Percentiles rank a stretch among this genome's conserved stretches.
Evolutionary conservation across 768 basidiomycete species (phyloP).

Genomic region (Ramaria rubella): DNA sequence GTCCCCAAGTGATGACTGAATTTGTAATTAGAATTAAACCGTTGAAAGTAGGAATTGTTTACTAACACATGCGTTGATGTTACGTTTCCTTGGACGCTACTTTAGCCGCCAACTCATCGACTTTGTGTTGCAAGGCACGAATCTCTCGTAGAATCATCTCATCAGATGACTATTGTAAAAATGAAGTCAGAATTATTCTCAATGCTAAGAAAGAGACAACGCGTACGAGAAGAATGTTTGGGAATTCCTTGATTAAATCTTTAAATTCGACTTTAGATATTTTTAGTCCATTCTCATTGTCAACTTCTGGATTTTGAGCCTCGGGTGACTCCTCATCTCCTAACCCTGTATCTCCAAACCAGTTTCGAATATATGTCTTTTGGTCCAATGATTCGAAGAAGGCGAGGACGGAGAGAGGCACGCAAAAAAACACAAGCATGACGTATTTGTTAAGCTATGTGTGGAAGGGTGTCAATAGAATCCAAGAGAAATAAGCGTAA

Average conservation of each 20-base stretch:
- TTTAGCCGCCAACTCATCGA: slow-evolving; percentile 32
- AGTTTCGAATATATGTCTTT: slow-evolving; percentile 60
- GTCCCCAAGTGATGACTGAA: too few species aligned
- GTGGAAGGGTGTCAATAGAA: slow-evolving; percentile 7
- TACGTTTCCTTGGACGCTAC: slow-evolving; percentile 20
- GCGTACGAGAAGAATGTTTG: slow-evolving; percentile 63
- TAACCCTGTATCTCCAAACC: slow-evolving; percentile 51
- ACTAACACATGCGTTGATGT: neutral
- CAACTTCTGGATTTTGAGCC: slow-evolving; percentile 53
- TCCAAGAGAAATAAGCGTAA: neutral
- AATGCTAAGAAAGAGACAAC: slow-evolving; percentile 1
- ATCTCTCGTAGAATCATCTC: slow-evolving; percentile 61
- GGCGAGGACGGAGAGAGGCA: slow-evolving; percentile 70
- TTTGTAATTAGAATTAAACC: neutral
- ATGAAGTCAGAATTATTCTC: slow-evolving; percentile 8
- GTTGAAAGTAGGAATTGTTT: neutral
- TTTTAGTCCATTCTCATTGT: slow-evolving; percentile 50
- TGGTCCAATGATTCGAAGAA: slow-evolving; percentile 62
- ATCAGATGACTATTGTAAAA: slow-evolving; percentile 56
- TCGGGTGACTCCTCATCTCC: slow-evolving; percentile 48
- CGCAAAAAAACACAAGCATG: slow-evolving; percentile 76
- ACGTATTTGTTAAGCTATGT: slow-evolving; percentile 64
- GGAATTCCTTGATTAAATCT: slow-evolving; percentile 65
- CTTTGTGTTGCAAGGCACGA: slow-evolving; percentile 40
- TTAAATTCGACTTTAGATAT: slow-evolving; percentile 69